Percentiles rank a stretch among this genome's conserved stretches.
Evolutionary conservation across 164 flowering plant genomes (phyloP).

Genomic region (Tetracentron sinense): DNA sequence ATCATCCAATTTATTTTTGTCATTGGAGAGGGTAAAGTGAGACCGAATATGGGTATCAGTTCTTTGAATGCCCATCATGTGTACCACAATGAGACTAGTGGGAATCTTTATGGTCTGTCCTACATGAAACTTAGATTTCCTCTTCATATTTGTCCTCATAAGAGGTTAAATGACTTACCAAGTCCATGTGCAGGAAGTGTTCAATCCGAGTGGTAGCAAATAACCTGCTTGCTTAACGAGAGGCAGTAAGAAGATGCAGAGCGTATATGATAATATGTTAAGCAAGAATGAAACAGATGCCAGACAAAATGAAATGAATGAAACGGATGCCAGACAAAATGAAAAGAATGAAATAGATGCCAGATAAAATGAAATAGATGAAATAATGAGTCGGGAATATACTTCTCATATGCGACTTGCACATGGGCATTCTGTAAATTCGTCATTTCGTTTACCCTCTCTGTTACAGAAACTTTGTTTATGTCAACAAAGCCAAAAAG

Average conservation of each 20-base stretch:
- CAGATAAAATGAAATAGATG: neutral
- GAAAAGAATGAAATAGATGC: neutral
- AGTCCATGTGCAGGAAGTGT: conserved; percentile 64
- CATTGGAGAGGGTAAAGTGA: no score
- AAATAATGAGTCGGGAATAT: conserved; percentile 10
- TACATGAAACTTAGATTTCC: neutral
- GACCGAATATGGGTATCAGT: no score
- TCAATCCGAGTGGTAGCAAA: conserved; percentile 42
- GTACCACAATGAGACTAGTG: no score
- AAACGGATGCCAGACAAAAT: no score
- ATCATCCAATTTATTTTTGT: no score
- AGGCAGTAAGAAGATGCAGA: neutral
- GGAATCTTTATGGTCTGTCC: neutral
- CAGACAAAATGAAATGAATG: no score
- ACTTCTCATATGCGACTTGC: conserved; percentile 59
- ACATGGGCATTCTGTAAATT: conserved; percentile 50
- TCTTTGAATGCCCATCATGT: no score
- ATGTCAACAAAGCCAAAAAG: conserved; percentile 68
- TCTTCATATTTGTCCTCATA: neutral
- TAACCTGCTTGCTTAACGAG: conserved; percentile 43
- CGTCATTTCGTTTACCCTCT: conserved; percentile 51
- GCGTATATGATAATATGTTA: neutral
- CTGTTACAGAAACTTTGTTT: conserved; percentile 43
- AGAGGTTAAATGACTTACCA: conserved; percentile 39
- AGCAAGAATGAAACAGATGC: neutral